Conservation (phyloP, 495 filamentous ascomycete genomes). For the Aspergillus incahuasiensis region DNA sequence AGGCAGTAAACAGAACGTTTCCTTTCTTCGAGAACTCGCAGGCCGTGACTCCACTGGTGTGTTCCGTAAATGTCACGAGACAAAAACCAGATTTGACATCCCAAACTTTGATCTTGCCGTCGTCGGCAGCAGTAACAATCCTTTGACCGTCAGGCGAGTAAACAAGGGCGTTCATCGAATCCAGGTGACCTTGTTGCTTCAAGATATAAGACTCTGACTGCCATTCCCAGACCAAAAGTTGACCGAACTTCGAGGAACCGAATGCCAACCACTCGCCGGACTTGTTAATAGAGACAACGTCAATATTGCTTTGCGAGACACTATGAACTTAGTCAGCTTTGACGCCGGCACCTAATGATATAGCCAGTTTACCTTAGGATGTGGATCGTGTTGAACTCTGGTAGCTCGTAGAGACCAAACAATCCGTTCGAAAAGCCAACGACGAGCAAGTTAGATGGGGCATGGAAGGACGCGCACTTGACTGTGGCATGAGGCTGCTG, state of each 20-base stretch:
- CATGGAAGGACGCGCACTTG: constrained; percentile 81
- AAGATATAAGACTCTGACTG: constrained; percentile 99
- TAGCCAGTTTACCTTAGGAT: constrained; percentile 55
- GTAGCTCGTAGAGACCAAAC: constrained; percentile 91
- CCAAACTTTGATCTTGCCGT: constrained; percentile 98
- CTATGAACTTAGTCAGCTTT: constrained; percentile 37
- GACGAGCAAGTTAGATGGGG: constrained; percentile 80
- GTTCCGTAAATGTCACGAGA: constrained; percentile 95
- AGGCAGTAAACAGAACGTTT: constrained; percentile 90
- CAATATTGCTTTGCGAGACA: constrained; percentile 93
- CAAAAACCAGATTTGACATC: constrained; percentile 95
- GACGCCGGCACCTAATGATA: background rate
- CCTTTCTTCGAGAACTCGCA: constrained; percentile 92
- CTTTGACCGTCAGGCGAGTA: constrained; percentile 93
- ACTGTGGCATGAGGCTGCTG: constrained; percentile 84
- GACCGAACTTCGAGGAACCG: constrained; percentile 91
- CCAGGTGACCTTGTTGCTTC: constrained; percentile 96
- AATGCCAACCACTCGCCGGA: constrained; percentile 97
- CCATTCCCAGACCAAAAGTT: constrained; percentile 98
- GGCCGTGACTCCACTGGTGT: constrained; percentile 91
- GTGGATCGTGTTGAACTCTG: constrained; percentile 95
- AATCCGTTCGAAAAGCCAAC: constrained; percentile 92
- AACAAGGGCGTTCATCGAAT: constrained; percentile 88
- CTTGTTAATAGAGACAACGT: constrained; percentile 87
- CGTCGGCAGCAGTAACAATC: constrained; percentile 88